Evolutionary conservation across 192 early-diverging fungal species (phyloP).

Genomic region (Coemansia sp.): DNA sequence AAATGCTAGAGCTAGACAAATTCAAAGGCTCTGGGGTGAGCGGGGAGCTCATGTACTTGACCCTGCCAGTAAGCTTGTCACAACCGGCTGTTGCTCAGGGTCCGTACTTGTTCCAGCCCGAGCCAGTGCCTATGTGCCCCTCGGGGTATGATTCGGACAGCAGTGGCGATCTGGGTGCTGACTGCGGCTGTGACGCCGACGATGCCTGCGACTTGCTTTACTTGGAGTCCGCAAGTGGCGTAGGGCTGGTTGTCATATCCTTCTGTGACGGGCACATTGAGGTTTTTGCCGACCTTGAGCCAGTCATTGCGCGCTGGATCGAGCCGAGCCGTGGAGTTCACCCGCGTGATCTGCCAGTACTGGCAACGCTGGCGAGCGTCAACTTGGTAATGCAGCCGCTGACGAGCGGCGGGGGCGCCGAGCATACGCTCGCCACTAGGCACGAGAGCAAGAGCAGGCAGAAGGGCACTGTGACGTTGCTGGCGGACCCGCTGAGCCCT

Average conservation of each 20-base stretch:
- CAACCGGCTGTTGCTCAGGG: slow-evolving; percentile 30
- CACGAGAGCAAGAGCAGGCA: neutral
- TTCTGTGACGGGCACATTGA: slow-evolving; percentile 62
- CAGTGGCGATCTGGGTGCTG: slow-evolving; percentile 7
- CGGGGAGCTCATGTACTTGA: slow-evolving; percentile 24
- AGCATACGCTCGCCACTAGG: too few relatives aligned
- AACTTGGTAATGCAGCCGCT: slow-evolving; percentile 43
- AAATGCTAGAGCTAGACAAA: slow-evolving; percentile 18
- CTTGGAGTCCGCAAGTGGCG: slow-evolving; percentile 39
- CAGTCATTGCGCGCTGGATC: slow-evolving; percentile 48
- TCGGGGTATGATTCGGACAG: slow-evolving; percentile 19
- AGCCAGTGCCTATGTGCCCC: slow-evolving; percentile 22
- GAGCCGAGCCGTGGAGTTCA: slow-evolving; percentile 4
- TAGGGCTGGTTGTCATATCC: slow-evolving; percentile 58
- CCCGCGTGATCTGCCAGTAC: slow-evolving; percentile 42
- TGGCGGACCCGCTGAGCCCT: slow-evolving; percentile 59
- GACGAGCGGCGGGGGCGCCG: neutral
- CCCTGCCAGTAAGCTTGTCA: slow-evolving; percentile 15
- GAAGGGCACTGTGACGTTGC: slow-evolving; percentile 51
- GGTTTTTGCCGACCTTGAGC: slow-evolving; percentile 60
- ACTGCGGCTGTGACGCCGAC: slow-evolving; percentile 19
- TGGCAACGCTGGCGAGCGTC: slow-evolving; percentile 57
- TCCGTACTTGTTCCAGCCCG: slow-evolving; percentile 53
- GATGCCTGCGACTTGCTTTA: slow-evolving; percentile 43
- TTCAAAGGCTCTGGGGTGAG: slow-evolving; percentile 1